Evolutionary conservation across 495 filamentous ascomycete species (phyloP), one percentile per base, ranked within the genome.

Genomic region (Xylaria grammica): DNA sequence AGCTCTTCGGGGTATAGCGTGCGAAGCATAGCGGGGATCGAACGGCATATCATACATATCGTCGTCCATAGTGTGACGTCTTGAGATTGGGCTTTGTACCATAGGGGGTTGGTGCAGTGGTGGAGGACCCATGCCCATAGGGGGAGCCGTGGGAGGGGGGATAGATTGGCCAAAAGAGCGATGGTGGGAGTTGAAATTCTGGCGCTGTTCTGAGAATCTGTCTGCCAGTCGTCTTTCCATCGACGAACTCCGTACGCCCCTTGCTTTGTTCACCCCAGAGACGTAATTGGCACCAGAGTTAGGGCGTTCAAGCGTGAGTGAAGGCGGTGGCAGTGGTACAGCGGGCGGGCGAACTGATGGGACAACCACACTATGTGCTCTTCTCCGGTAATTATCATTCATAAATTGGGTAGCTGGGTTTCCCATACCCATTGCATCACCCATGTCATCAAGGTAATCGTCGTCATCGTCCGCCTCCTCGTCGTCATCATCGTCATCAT

Each of bases 321-420:
- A 69, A 13, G 70, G 67, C 3, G 76, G 71, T 20, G 68, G 68
- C 26, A 71, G 52, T 6, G 74, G 69, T 13, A 60, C 64, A n/a
- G 75, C 63, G 13, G 78, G 75, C 10, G 79, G 72, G n/a, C 78
- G 76, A 7, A 71, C 73, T 26, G 73, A 76, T 7, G 77, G 76
- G 5, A 74, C 72, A 13, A 77, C 69, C n/a, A 78, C 73, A 0
- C 71, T 78, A 42, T 76, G 76, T 20, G 78, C 70, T 52, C 79
- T 73, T 15, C 76, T 73, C n/a, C 78, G 71, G 65, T 81, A 83
- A 50, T 79, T 74, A 9, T 83, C 75, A 36, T 78, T 80, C 71
- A 80, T 74, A 56, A 81, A 81, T 52, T 79, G 81, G 1, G 68
- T 74, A 1, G 75, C 73, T 26, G 70, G 69, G 67, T 80, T 79